phyloP scores from a whole-genome alignment of 2,329 filamentous ascomycete species.

The Boeremia exigua region DNA sequence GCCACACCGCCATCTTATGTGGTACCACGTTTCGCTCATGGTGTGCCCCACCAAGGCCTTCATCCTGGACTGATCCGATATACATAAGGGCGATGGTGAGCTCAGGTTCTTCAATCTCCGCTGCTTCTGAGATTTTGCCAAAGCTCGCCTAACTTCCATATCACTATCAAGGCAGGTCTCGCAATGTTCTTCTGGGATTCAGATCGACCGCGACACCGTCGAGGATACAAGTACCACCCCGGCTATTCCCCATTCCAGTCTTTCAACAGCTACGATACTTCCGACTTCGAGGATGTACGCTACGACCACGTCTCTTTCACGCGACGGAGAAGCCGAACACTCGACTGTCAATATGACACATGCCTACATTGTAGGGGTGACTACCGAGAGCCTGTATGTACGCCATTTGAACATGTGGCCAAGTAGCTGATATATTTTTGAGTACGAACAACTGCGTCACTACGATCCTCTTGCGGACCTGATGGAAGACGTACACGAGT shows the following conservation, averaged over 20 bases:
- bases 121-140: not conserved
- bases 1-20: slow-evolving; percentile 1
- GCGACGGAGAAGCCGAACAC: not conserved
- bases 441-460: not conserved
- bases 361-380: slow-evolving; percentile 1
- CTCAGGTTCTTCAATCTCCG: not conserved
- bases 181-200: not conserved
- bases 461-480: not conserved
- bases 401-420: accelerated
- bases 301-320: not conserved
- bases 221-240: not conserved
- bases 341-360: not conserved
- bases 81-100: not conserved
- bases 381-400: slow-evolving; percentile 7
- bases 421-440: not conserved
- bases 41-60: not conserved
- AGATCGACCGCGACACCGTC: not conserved
- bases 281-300: not conserved
- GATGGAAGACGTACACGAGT: slow-evolving; percentile 1
- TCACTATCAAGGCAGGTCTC: not conserved
- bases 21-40: not conserved
- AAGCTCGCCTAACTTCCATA: not conserved
- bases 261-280: not conserved
- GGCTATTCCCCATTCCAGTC: not conserved
- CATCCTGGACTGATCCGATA: not conserved